Percentiles rank a stretch among this genome's conserved stretches.
These are phyloP conservation scores for Rusavskia elegans DNA, from an alignment of 495 filamentous ascomycete genomes.

Conservation along the genomic window DNA sequence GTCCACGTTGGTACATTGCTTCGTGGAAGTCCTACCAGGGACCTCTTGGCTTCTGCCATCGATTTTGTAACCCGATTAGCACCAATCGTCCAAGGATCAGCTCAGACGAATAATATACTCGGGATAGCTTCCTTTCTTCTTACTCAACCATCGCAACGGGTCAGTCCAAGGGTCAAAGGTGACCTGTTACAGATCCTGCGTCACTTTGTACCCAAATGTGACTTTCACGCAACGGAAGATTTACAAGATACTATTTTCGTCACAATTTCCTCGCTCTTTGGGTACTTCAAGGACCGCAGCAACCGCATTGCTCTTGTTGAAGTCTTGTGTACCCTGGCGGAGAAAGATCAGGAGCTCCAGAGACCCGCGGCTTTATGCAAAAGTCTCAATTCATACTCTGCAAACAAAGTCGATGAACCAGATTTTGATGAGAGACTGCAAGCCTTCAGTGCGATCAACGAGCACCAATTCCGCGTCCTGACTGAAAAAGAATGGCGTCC, in stretches of 20 bases:
- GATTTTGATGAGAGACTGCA: conserved; percentile 69
- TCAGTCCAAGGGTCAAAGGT: conserved; percentile 71
- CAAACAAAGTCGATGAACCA: conserved; percentile 55
- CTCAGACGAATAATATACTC: conserved; percentile 54
- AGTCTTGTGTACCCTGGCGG: conserved; percentile 53
- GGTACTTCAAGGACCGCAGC: conserved; percentile 65
- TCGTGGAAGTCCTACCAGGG: conserved; percentile 45
- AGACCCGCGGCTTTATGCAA: conserved; percentile 57
- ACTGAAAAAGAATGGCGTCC: conserved; percentile 75
- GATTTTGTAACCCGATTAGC: conserved; percentile 58
- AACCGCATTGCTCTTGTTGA: conserved; percentile 56
- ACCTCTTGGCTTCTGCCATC: conserved; percentile 60
- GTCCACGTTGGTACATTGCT: conserved; percentile 51
- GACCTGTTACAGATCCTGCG: conserved; percentile 58
- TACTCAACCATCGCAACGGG: conserved; percentile 61
- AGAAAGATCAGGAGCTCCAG: conserved; percentile 38
- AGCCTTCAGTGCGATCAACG: conserved; percentile 62
- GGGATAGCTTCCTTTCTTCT: conserved; percentile 66
- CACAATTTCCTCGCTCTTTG: conserved; percentile 60
- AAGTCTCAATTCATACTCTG: conserved; percentile 63
- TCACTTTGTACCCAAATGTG: conserved; percentile 52
- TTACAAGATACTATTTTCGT: conserved; percentile 42
- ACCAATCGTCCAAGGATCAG: conserved; percentile 51
- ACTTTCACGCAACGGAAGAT: conserved; percentile 35
- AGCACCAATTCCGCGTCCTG: conserved; percentile 29